phyloP scores from a whole-genome alignment of 768 basidiomycete genomes.

The Boletellus ananiceps region DNA sequence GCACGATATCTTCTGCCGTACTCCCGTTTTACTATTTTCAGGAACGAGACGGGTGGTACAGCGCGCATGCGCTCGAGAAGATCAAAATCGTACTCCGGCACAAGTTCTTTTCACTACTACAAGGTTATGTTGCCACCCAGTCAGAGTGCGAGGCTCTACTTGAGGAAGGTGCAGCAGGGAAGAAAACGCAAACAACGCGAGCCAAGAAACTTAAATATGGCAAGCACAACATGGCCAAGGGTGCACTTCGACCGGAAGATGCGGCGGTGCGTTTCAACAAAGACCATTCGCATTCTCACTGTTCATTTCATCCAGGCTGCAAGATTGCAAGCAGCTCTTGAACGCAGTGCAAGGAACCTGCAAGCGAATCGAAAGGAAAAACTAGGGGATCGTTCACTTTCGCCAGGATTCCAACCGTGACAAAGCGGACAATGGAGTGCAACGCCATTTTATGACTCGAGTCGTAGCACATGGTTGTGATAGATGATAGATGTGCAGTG shows the following conservation, averaged over 20 bases:
- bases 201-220: slow-evolving; percentile 56
- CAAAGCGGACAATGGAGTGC: slow-evolving; percentile 2
- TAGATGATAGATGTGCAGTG: slow-evolving; percentile 21
- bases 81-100: slow-evolving; percentile 83
- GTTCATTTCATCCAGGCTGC: slow-evolving; percentile 45
- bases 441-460: slow-evolving; percentile 10
- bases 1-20: not conserved
- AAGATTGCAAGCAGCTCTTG: slow-evolving; percentile 61
- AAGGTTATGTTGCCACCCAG: slow-evolving; percentile 67
- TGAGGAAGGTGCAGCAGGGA: slow-evolving; percentile 26
- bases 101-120: slow-evolving; percentile 77
- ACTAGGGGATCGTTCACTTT: slow-evolving; percentile 18
- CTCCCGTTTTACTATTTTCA: slow-evolving; percentile 22
- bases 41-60: slow-evolving; percentile 92
- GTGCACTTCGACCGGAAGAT: slow-evolving; percentile 76
- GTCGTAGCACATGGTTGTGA: slow-evolving; percentile 17
- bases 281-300: not conserved
- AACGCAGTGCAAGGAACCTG: slow-evolving; percentile 36
- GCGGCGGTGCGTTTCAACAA: slow-evolving; percentile 55
- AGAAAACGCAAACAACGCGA: slow-evolving; percentile 36
- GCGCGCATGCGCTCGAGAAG: slow-evolving; percentile 65
- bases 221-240: slow-evolving; percentile 88
- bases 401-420: slow-evolving; percentile 15
- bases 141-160: slow-evolving; percentile 70
- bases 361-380: slow-evolving; percentile 26